Conservation (phyloP, 768 basidiomycete genomes). For the Nidularia pulvinata region DNA sequence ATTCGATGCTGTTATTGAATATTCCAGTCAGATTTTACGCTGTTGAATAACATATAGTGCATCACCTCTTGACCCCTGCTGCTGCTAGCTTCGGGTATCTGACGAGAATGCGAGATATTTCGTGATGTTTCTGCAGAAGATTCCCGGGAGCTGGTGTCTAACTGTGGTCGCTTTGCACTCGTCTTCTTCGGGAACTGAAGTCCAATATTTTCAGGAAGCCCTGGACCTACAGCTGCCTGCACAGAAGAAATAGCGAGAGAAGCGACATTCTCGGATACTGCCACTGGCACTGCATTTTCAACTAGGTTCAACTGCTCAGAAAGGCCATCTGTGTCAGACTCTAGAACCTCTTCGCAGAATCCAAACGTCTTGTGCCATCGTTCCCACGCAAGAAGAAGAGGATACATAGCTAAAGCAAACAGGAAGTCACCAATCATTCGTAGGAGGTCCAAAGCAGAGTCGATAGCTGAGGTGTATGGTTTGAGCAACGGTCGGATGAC, state of each 20-base stretch:
- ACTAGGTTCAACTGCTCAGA: no score
- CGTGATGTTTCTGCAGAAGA: neutral
- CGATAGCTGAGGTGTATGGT: constrained; percentile 70
- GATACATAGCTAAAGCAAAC: constrained; percentile 37
- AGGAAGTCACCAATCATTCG: constrained; percentile 68
- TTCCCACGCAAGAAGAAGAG: constrained; percentile 27
- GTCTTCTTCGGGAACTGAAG: constrained; percentile 7
- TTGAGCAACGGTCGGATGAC: constrained; percentile 77
- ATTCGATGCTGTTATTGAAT: constrained; percentile 51
- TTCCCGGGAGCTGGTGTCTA: neutral
- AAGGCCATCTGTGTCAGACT: constrained; percentile 12
- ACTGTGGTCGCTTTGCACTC: constrained; percentile 1
- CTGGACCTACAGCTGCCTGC: no score
- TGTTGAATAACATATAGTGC: no score
- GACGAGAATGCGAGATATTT: neutral
- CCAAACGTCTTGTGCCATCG: constrained; percentile 32
- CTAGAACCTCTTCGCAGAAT: constrained; percentile 6
- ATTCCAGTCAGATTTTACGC: no score
- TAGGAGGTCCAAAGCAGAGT: constrained; percentile 59
- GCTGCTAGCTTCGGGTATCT: neutral
- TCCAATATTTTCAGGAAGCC: no score
- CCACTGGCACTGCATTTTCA: no score
- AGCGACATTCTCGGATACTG: no score
- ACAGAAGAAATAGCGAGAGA: no score
- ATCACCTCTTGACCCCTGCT: no score